A percentile compares a stretch with the other conserved stretches of the same genome.
Evolutionary conservation across 768 basidiomycete genomes (phyloP).

Genomic region (Lentinula guzmanii): DNA sequence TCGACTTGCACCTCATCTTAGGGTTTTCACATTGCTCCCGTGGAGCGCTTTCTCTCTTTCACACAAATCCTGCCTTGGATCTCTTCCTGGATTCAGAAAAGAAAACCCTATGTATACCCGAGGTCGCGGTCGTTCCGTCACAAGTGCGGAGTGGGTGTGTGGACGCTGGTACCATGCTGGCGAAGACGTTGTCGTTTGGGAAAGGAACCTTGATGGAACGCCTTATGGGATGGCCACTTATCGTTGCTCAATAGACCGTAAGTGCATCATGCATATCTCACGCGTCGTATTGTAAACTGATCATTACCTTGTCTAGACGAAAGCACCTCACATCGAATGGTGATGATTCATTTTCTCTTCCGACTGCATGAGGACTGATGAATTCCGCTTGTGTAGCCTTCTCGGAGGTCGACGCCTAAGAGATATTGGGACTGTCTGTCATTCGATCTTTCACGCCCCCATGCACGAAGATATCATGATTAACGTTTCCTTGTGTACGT

Average conservation of each 20-base stretch:
- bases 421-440: not conserved
- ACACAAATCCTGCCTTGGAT: not conserved
- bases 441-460: not conserved
- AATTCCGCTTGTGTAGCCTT: not conserved
- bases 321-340: not conserved
- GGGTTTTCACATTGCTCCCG: not conserved
- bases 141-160: not conserved
- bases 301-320: not conserved
- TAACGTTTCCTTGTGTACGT: not conserved
- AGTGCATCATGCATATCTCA: not conserved
- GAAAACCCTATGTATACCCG: not conserved
- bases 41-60: not conserved
- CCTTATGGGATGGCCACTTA: not conserved
- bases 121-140: not conserved
- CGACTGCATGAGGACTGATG: not conserved
- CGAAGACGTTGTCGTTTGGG: not conserved
- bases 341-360: not conserved
- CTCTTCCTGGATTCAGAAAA: not conserved
- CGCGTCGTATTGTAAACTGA: not conserved
- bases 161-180: not conserved
- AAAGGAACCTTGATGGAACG: not conserved
- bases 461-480: not conserved
- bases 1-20: not conserved
- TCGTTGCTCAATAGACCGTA: not conserved
- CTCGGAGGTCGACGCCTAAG: not conserved